Percentiles rank a stretch among this genome's conserved stretches.
Evolutionary conservation across 2,329 filamentous ascomycete species (phyloP).

Genomic region (Akanthomyces uredinophilus): DNA sequence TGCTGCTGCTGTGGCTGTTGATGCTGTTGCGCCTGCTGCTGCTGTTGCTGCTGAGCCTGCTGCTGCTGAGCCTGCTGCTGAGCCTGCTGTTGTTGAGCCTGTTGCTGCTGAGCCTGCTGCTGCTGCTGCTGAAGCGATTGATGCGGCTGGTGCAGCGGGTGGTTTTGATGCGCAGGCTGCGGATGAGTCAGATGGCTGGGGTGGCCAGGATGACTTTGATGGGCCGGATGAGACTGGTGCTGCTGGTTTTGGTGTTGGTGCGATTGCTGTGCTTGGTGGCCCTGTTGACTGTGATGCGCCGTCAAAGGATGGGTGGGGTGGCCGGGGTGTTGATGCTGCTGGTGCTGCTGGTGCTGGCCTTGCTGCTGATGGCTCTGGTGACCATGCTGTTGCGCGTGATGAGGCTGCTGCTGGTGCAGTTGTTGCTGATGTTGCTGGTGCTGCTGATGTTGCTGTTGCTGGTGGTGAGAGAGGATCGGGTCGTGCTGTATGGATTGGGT

Average conservation of each 20-base stretch:
- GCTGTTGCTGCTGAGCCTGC: constrained; percentile 26
- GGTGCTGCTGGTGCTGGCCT: constrained; percentile 25
- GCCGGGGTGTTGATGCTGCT: constrained; percentile 22
- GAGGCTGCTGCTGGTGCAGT: constrained; percentile 21
- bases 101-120: constrained; percentile 30
- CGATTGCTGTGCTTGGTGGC: constrained; percentile 19
- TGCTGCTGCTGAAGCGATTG: constrained; percentile 25
- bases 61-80: constrained; percentile 26
- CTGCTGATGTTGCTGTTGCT: constrained; percentile 29
- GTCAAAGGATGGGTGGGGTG: constrained; percentile 11
- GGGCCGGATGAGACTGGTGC: constrained; percentile 22
- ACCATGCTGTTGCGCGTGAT: constrained; percentile 19
- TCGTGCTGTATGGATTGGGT: constrained; percentile 40
- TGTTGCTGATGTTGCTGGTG: constrained; percentile 26
- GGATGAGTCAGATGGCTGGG: constrained; percentile 22
- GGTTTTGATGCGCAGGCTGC: constrained; percentile 23
- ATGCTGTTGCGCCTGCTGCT: constrained; percentile 27
- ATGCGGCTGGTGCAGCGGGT: constrained; percentile 22
- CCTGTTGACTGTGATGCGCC: constrained; percentile 19
- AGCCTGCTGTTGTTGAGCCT: constrained; percentile 31
- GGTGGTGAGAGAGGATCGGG: constrained; percentile 39
- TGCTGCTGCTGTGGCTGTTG: constrained; percentile 26
- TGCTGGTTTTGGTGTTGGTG: constrained; percentile 20
- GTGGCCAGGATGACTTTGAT: constrained; percentile 7
- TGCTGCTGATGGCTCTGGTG: constrained; percentile 25